These are phyloP conservation scores for Kurtzmaniella fragi DNA, from an alignment of 805 yeast genomes.

Conservation along the genomic window DNA sequence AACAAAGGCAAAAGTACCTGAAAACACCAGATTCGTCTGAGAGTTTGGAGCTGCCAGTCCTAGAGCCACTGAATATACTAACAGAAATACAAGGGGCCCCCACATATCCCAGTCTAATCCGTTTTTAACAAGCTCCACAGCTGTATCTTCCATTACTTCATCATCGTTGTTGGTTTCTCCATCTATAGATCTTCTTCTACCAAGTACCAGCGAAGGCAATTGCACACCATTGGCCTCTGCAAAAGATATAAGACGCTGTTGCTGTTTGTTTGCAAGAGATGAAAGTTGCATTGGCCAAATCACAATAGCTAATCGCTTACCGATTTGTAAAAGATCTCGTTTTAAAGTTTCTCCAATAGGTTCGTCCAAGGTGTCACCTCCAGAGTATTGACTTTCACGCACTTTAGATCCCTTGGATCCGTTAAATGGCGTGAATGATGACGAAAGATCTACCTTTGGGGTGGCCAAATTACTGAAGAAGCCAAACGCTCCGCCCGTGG, in stretches of 20 bases:
- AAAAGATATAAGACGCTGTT: constrained; percentile 25
- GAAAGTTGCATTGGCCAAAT: constrained; percentile 41
- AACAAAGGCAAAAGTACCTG: constrained; percentile 57
- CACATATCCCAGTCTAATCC: constrained; percentile 58
- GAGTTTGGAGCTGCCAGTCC: constrained; percentile 42
- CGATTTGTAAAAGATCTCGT: constrained; percentile 33
- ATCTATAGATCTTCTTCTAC: constrained; percentile 22
- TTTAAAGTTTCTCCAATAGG: constrained; percentile 54
- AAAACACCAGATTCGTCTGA: constrained; percentile 50
- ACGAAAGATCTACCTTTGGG: constrained; percentile 30
- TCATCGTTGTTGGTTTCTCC: constrained; percentile 20
- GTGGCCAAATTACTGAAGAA: constrained; percentile 1
- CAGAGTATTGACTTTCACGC: constrained; percentile 51
- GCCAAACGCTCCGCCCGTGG: neutral
- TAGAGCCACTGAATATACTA: constrained; percentile 49
- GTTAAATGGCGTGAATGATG: constrained; percentile 29
- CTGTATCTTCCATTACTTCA: constrained; percentile 14
- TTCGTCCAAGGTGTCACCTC: constrained; percentile 71
- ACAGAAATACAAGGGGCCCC: constrained; percentile 67
- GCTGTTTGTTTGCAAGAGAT: constrained; percentile 31
- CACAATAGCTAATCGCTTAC: constrained; percentile 31
- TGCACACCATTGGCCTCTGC: constrained; percentile 32
- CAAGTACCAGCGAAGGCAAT: constrained; percentile 28
- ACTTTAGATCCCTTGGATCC: constrained; percentile 17
- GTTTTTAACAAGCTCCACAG: constrained; percentile 8